Evolutionary conservation across 208 protist species (phyloP).

Genomic region (Borovskyia barvae): DNA sequence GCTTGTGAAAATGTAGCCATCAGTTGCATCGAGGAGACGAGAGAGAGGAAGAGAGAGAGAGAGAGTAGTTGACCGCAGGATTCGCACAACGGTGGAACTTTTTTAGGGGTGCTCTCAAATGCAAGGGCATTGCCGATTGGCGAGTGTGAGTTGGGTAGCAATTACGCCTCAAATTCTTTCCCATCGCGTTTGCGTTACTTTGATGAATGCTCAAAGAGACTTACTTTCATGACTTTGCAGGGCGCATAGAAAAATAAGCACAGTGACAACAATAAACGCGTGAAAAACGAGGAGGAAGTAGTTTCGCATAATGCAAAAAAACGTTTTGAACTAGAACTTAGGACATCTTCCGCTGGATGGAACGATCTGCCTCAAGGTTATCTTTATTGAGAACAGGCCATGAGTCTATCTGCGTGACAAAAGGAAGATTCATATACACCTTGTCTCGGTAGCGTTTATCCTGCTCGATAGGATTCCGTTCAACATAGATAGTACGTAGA

Average conservation of each 20-base stretch:
- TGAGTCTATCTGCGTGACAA: conserved; percentile 86
- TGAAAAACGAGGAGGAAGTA: background rate
- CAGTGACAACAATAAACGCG: background rate
- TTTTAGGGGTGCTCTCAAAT: no score
- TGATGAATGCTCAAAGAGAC: no score
- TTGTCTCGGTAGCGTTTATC: conserved; percentile 89
- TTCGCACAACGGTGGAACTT: no score
- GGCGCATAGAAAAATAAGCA: background rate
- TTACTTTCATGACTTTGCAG: no score
- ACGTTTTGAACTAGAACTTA: no score
- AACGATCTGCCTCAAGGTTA: conserved; percentile 78
- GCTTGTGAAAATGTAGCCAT: no score
- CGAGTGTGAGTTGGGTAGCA: no score
- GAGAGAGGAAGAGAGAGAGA: no score
- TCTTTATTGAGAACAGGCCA: conserved; percentile 87
- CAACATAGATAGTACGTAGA: conserved; percentile 85
- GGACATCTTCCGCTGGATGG: conserved; percentile 39
- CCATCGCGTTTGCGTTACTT: background rate
- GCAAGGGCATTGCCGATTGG: no score
- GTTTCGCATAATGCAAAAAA: background rate
- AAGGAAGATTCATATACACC: conserved; percentile 79
- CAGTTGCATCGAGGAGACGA: no score
- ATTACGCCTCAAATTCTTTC: no score
- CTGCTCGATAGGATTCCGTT: conserved; percentile 89
- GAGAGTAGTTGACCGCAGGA: no score